Percentiles rank a stretch among this genome's conserved stretches.
Conservation (phyloP, 2,329 filamentous ascomycete species). For the Ophiostoma sp. region DNA sequence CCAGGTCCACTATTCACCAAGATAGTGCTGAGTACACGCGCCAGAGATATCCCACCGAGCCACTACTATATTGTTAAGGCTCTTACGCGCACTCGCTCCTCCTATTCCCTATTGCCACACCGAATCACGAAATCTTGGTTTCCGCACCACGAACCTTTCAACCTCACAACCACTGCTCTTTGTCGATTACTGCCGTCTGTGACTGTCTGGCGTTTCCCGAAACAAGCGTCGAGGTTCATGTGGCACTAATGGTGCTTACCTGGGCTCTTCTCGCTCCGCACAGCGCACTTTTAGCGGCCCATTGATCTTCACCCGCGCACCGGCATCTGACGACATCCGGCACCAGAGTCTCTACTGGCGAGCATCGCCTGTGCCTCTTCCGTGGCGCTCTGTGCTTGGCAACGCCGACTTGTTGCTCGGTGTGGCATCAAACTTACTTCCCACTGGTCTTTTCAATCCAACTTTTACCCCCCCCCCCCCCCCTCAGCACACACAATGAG, state of each 20-base stretch:
- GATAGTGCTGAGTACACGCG: neutral
- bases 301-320: neutral
- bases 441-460: neutral
- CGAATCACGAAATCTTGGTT: neutral
- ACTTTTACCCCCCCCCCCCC: neutral
- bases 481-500: constrained; percentile 30
- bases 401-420: neutral
- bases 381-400: neutral
- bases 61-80: neutral
- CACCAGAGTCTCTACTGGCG: neutral
- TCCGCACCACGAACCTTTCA: neutral
- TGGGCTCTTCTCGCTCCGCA: constrained; percentile 6
- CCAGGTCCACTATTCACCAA: neutral
- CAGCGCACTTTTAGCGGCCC: constrained; percentile 13
- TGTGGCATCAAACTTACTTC: neutral
- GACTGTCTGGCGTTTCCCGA: neutral
- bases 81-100: constrained; percentile 1
- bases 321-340: constrained; percentile 4
- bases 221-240: neutral
- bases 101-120: neutral
- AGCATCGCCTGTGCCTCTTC: neutral
- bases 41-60: neutral
- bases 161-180: neutral
- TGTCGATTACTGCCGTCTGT: neutral
- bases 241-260: constrained; percentile 17